Conservation (phyloP, 331 rosid species). For the Pyrus hybrid region DNA sequence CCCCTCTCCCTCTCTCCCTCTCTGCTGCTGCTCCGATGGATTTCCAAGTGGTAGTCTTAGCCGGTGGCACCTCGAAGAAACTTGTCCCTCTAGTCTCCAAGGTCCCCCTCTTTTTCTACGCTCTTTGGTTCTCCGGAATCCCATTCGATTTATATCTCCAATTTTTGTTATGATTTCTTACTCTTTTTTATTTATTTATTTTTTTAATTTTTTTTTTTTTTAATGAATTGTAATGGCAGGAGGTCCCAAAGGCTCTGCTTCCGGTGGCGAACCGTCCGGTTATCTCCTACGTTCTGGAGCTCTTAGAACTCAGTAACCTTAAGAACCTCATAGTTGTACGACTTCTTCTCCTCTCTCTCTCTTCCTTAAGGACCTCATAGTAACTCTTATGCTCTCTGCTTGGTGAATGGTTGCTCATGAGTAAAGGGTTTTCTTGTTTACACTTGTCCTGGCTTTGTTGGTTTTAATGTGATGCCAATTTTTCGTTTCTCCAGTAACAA, state of each 20-base stretch:
- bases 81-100: constrained; percentile 83
- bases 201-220: too few relatives aligned
- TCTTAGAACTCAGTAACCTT: constrained; percentile 70
- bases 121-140: not conserved
- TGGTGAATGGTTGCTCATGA: not conserved
- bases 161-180: not conserved
- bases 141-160: not conserved
- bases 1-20: not conserved
- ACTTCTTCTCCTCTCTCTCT: not conserved
- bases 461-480: not conserved
- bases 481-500: not conserved
- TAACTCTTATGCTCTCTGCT: not conserved
- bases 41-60: constrained; percentile 92
- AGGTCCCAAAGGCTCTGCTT: constrained; percentile 88
- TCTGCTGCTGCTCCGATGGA: constrained; percentile 43
- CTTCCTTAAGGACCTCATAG: too few relatives aligned
- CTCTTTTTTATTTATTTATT: too few relatives aligned
- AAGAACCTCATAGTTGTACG: constrained; percentile 87
- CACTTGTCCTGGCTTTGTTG: not conserved
- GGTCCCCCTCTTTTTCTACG: constrained; percentile 23
- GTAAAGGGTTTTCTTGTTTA: not conserved
- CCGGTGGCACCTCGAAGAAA: constrained; percentile 81
- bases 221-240: constrained; percentile 31
- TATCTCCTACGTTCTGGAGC: constrained; percentile 82
- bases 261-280: constrained; percentile 92